Evolutionary conservation across 176 grass and related monocot species (phyloP), one percentile per base, ranked within the genome.

Genomic region (Thalia dealbata): DNA sequence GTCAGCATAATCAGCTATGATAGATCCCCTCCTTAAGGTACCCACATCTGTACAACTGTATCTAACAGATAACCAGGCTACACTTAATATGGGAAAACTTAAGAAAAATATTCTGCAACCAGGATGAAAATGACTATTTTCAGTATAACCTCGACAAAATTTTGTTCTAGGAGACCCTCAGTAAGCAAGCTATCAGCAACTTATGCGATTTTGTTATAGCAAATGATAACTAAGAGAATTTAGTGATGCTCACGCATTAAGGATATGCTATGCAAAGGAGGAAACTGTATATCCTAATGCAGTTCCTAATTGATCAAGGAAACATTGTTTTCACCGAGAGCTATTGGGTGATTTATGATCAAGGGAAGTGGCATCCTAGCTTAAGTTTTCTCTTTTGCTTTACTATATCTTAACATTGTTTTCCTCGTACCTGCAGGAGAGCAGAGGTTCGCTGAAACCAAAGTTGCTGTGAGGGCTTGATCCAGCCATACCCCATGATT

Each of bases 391-490:
- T n/a, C n/a, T n/a, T n/a, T n/a, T n/a, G n/a, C n/a, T n/a, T n/a
- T n/a, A n/a, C n/a, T n/a, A n/a, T n/a, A n/a, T n/a, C n/a, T n/a
- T n/a, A 45, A 61, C 14, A 16, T 0, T 7, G 0, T 6, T 70
- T 2, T 64, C 67, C 2, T 41, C 51, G 70, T 79, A 97, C 93
- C 93, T 97, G 93, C 55, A 91, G 84, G 45, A 23, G 72, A 0
- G 76, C 84, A 61, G 89, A 92, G 29, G 87, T 97, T 45, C 85
- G 76, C 63, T 83, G 76, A 68, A 97, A 97, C 89, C 93, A 97
- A 69, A 90, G 69, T 74, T 97, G 89, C 70, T 97, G 93, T 3
- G 93, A 91, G 35, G 87, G 80, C 61, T 97, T 97, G 73, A 97
- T 88, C 93, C 93, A 97, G 24, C 81, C 89, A 27, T 97, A 97